Base-by-base conservation (phyloP, 441 rosid species). In the Bocquillonia castaneifolia region DNA sequence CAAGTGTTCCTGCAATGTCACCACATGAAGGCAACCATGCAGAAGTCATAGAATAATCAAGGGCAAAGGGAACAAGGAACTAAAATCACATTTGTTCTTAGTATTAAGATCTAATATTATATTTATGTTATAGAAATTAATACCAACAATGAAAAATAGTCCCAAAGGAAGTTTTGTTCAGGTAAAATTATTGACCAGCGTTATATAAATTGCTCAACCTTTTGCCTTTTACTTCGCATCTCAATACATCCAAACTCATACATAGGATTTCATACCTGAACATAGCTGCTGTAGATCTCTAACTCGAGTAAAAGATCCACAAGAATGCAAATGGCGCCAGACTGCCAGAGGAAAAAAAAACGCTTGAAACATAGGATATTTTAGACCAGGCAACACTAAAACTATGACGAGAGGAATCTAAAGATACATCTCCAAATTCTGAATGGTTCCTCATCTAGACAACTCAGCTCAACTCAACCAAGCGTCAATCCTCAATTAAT, bases 1-100 rank as follows among this genome's bases (percentile, higher is more conserved):
- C 78, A 92, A 72, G 74, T 92, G 98, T 78, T 92, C 89, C 93
- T 89, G 94, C 74, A 81, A 83, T 76, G 63, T 61, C 60, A 72
- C 65, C 50, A 53, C 62, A 51, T 25, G 48, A 22, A 66, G 14
- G 37, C 2, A 51, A 48, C n/a, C 36, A 14, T 39, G 52, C 7
- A 66, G 28, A 51, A 64, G 47, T 37, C 32, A 69, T 20, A 26
- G 61, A 67, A 44, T 50, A 20, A 31, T 10, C 3, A 65, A 51
- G 22, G 59, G 20, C 12, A 3, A 1, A 40, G 25, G 47, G 10
- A 42, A 31, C 40, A 44, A 45, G 26, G 39, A 44, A 62, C 8
- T n/a, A 10, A 17, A 42, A 62, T 42, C 53, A 15, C 14, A 23
- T n/a, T 47, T 18, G 51, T 47, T 47, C 18, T 18, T 47, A 17